phyloP scores from a whole-genome alignment of 305 asterid genomes.

The Solanum aculeatissimum region DNA sequence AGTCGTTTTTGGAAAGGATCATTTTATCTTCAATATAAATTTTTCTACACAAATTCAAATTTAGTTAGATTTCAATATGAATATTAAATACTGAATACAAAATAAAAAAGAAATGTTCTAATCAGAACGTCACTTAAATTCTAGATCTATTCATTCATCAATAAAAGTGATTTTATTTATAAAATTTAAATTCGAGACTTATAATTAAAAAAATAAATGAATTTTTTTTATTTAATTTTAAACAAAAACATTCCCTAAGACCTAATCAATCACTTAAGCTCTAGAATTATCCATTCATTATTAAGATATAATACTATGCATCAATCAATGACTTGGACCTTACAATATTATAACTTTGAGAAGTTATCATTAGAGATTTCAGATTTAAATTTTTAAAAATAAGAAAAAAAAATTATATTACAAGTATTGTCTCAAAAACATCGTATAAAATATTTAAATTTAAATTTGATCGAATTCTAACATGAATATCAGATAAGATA shows the following conservation, averaged over 20 bases:
- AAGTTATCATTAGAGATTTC: background rate
- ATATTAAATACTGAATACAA: background rate
- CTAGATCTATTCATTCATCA: background rate
- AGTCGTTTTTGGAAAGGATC: accelerated
- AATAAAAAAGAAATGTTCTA: background rate
- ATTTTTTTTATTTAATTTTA: background rate
- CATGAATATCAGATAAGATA: accelerated
- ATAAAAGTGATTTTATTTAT: background rate
- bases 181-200: background rate
- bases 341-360: background rate
- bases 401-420: background rate
- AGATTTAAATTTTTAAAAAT: background rate
- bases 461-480: background rate
- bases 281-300: background rate
- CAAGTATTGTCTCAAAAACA: background rate
- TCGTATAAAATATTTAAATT: background rate
- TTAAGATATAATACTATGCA: background rate
- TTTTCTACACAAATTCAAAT: background rate
- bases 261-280: background rate
- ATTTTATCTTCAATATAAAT: background rate
- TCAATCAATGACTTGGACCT: background rate
- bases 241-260: background rate
- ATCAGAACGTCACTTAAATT: background rate
- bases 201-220: background rate
- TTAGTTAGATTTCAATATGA: background rate